These are phyloP conservation scores for Yamagishiella unicocca DNA, from an alignment of 139 green algal species.

Conservation along the genomic window DNA sequence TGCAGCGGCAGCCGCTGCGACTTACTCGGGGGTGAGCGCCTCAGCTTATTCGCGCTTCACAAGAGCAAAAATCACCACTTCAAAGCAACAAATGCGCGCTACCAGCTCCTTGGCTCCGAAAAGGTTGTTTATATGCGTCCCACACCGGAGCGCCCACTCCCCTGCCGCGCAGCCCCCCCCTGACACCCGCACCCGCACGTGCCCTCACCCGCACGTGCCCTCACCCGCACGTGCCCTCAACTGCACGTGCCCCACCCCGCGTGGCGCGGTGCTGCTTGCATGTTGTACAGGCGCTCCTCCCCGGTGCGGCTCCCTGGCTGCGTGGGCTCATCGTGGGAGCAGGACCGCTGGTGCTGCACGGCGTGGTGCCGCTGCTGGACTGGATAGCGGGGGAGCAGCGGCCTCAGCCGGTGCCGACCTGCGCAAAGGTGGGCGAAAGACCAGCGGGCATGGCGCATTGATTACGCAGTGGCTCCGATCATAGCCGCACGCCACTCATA, in stretches of 20 bases:
- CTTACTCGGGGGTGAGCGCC: slow-evolving; percentile 10
- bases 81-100: background rate
- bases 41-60: background rate
- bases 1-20: background rate
- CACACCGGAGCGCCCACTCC: too few species aligned
- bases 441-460: background rate
- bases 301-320: background rate
- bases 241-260: background rate
- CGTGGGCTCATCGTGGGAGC: background rate
- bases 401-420: background rate
- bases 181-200: too few species aligned
- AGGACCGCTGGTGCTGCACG: slow-evolving; percentile 22
- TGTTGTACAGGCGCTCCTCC: background rate
- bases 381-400: background rate
- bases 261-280: background rate
- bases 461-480: background rate
- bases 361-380: background rate
- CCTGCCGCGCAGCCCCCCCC: too few species aligned
- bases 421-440: background rate
- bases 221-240: background rate
- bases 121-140: too few species aligned
- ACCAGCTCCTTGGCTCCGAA: background rate
- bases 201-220: too few species aligned
- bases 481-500: background rate
- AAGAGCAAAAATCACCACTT: background rate